Conservation (phyloP, 1,284 basidiomycete genomes). For the Rhizopogon parksii region DNA sequence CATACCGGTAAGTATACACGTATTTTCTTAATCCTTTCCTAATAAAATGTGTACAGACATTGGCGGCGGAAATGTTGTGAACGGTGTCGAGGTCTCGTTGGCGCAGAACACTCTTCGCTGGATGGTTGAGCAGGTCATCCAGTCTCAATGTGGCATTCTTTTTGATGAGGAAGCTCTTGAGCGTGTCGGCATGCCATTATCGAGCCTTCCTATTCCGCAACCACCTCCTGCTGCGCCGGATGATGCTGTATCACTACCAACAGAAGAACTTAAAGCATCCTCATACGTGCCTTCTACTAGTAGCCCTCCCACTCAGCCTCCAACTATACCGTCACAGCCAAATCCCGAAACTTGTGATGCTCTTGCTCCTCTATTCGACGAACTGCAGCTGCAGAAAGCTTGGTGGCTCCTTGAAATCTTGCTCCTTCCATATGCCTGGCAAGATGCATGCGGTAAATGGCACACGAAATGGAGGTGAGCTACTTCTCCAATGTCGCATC, state of each 20-base stretch:
- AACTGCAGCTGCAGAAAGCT: conserved; percentile 10
- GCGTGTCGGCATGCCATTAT: conserved; percentile 25
- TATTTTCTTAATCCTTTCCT: not conserved
- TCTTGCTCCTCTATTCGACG: conserved; percentile 23
- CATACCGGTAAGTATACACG: conserved; percentile 41
- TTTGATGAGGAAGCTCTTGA: conserved; percentile 41
- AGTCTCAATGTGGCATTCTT: conserved; percentile 42
- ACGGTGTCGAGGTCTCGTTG: conserved; percentile 38
- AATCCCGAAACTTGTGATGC: conserved; percentile 20
- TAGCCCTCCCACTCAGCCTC: not conserved
- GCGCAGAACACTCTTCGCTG: conserved; percentile 61
- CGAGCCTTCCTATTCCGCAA: not conserved
- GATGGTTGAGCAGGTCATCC: conserved; percentile 59
- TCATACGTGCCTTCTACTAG: not conserved
- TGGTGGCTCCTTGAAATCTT: conserved; percentile 29
- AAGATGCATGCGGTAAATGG: conserved; percentile 23
- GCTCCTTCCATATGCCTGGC: conserved; percentile 21
- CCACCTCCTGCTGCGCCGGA: not conserved
- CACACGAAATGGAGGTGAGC: conserved; percentile 23
- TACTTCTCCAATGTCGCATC: not conserved
- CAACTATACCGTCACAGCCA: not conserved
- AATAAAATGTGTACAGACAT: conserved; percentile 41
- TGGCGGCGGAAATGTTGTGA: conserved; percentile 53
- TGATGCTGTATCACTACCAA: not conserved
- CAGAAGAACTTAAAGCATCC: not conserved